Evolutionary conservation across 495 filamentous ascomycete genomes (phyloP).

Genomic region (Bombardia bombarda): DNA sequence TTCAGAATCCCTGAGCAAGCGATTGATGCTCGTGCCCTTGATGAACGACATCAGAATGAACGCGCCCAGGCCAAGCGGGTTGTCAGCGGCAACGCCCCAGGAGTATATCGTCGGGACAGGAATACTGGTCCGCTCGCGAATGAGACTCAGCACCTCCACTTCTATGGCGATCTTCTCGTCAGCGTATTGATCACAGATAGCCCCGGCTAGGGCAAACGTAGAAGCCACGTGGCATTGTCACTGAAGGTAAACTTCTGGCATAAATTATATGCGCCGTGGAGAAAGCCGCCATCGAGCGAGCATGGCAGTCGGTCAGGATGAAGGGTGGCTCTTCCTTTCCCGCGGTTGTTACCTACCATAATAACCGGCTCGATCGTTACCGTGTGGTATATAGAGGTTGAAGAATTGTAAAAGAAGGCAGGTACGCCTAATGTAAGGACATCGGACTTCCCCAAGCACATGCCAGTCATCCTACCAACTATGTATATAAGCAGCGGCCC

Average conservation of each 20-base stretch:
- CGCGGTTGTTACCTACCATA: too few species aligned
- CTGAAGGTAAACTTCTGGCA: neutral
- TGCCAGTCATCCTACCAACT: too few species aligned
- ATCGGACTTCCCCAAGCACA: too few species aligned
- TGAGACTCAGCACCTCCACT: neutral
- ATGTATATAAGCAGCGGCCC: too few species aligned
- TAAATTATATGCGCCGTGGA: neutral
- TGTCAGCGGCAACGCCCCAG: neutral
- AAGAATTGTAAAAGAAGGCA: too few species aligned
- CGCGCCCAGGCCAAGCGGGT: neutral
- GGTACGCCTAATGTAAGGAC: too few species aligned
- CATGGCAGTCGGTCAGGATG: too few species aligned
- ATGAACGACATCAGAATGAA: neutral
- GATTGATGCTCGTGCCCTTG: neutral
- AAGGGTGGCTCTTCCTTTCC: too few species aligned
- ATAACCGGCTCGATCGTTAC: too few species aligned
- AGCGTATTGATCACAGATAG: neutral
- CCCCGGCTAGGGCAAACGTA: neutral
- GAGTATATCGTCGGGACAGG: neutral
- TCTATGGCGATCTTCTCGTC: slow-evolving; percentile 1
- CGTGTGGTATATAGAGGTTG: too few species aligned
- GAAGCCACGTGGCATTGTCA: neutral
- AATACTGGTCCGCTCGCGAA: neutral
- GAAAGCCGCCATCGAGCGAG: too few species aligned
- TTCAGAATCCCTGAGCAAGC: neutral